Conservation (phyloP, 805 yeast species). For the Yamadazyma tumulicola region DNA sequence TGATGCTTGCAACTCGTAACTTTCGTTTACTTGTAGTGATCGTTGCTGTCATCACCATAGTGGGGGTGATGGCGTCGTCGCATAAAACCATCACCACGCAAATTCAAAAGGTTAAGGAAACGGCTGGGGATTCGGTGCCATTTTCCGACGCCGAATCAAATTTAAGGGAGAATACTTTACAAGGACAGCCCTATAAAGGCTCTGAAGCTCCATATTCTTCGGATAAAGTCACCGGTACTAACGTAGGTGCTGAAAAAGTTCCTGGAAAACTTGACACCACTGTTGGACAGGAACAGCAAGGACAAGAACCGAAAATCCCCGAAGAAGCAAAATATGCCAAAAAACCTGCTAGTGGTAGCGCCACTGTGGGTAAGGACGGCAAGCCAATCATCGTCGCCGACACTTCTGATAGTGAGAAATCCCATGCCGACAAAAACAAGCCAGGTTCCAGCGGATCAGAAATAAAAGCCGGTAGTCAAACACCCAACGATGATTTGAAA, state of each 20-base stretch:
- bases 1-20: constrained; percentile 43
- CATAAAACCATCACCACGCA: constrained; percentile 32
- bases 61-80: constrained; percentile 48
- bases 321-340: constrained; percentile 3
- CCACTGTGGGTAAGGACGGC: constrained; percentile 11
- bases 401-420: constrained; percentile 18
- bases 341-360: constrained; percentile 6
- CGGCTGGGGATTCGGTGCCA: constrained; percentile 20
- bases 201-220: constrained; percentile 32
- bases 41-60: constrained; percentile 46
- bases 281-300: constrained; percentile 1
- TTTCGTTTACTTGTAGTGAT: constrained; percentile 52
- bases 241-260: constrained; percentile 4
- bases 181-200: constrained; percentile 33
- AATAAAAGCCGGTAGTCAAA: not conserved
- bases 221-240: constrained; percentile 10
- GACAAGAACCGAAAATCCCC: constrained; percentile 1
- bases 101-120: constrained; percentile 27
- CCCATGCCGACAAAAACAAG: constrained; percentile 11
- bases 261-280: constrained; percentile 2
- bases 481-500: constrained; percentile 4
- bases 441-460: constrained; percentile 4
- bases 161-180: constrained; percentile 21
- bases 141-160: constrained; percentile 18
- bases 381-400: constrained; percentile 23